Percentiles rank a stretch among this genome's conserved stretches.
These are phyloP conservation scores for Xylariaceae sp. DNA, from an alignment of 2,329 filamentous ascomycete genomes.

Conservation along the genomic window DNA sequence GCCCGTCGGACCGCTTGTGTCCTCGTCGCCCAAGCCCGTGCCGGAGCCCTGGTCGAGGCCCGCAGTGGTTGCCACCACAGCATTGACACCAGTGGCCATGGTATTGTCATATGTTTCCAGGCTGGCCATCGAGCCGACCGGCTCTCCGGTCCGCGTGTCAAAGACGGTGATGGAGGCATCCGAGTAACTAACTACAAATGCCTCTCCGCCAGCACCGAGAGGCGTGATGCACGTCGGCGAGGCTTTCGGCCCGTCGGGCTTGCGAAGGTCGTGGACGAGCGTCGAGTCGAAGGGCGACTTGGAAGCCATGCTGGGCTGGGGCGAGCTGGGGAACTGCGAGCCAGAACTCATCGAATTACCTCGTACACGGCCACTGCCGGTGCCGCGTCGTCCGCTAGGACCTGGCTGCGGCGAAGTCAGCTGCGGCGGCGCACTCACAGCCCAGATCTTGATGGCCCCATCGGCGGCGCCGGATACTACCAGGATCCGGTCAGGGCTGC, in stretches of 20 bases:
- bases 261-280: slow-evolving; percentile 77
- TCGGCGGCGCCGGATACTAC: slow-evolving; percentile 90
- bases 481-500: slow-evolving; percentile 75
- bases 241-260: slow-evolving; percentile 55
- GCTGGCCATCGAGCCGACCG: slow-evolving; percentile 87
- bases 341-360: slow-evolving; percentile 93
- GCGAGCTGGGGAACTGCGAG: slow-evolving; percentile 82
- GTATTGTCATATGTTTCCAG: slow-evolving; percentile 90
- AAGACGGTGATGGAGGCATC: slow-evolving; percentile 88
- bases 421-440: slow-evolving; percentile 84
- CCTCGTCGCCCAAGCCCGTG: slow-evolving; percentile 61
- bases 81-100: slow-evolving; percentile 71
- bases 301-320: slow-evolving; percentile 80
- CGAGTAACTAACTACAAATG: slow-evolving; percentile 87
- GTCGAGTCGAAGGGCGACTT: slow-evolving; percentile 82
- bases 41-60: slow-evolving; percentile 66
- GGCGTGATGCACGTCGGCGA: slow-evolving; percentile 92
- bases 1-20: slow-evolving; percentile 69
- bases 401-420: slow-evolving; percentile 72
- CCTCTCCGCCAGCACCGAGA: slow-evolving; percentile 72
- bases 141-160: slow-evolving; percentile 85
- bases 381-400: slow-evolving; percentile 46
- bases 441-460: slow-evolving; percentile 88
- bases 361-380: slow-evolving; percentile 64
- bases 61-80: slow-evolving; percentile 78